These are phyloP conservation scores for Daedaleopsis nitida DNA, from an alignment of 768 basidiomycete genomes.

Conservation along the genomic window DNA sequence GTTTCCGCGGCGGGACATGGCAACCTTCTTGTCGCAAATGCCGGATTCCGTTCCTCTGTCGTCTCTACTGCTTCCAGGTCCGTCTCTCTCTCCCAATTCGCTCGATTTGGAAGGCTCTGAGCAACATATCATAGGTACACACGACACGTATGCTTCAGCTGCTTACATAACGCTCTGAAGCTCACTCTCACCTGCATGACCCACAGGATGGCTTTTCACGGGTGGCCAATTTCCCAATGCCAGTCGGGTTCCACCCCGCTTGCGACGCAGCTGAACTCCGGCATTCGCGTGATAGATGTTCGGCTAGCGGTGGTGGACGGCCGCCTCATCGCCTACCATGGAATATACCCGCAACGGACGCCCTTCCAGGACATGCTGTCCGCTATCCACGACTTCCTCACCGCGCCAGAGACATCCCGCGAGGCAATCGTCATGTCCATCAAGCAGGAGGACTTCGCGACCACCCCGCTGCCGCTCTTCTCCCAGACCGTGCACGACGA, in stretches of 20 bases:
- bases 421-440: slow-evolving; percentile 88
- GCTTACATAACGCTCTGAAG: neutral
- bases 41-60: slow-evolving; percentile 72
- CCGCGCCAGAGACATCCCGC: slow-evolving; percentile 50
- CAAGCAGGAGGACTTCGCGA: slow-evolving; percentile 79
- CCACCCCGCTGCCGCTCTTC: slow-evolving; percentile 51
- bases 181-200: slow-evolving; percentile 1
- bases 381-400: slow-evolving; percentile 65
- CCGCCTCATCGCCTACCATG: slow-evolving; percentile 78
- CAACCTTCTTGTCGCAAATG: slow-evolving; percentile 60
- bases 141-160: slow-evolving; percentile 58
- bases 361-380: slow-evolving; percentile 67
- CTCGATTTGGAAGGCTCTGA: slow-evolving; percentile 12
- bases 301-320: slow-evolving; percentile 69
- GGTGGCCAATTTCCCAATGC: slow-evolving; percentile 87
- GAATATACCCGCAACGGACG: slow-evolving; percentile 69
- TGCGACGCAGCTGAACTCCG: slow-evolving; percentile 66
- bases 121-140: slow-evolving; percentile 48
- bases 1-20: slow-evolving; percentile 58
- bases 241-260: slow-evolving; percentile 68
- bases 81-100: slow-evolving; percentile 29
- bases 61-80: slow-evolving; percentile 77
- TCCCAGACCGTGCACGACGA: slow-evolving; percentile 66
- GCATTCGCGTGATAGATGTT: slow-evolving; percentile 82
- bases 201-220: slow-evolving; percentile 77